Conservation (phyloP, 495 filamentous ascomycete species). For the Penicillium nucicola region DNA sequence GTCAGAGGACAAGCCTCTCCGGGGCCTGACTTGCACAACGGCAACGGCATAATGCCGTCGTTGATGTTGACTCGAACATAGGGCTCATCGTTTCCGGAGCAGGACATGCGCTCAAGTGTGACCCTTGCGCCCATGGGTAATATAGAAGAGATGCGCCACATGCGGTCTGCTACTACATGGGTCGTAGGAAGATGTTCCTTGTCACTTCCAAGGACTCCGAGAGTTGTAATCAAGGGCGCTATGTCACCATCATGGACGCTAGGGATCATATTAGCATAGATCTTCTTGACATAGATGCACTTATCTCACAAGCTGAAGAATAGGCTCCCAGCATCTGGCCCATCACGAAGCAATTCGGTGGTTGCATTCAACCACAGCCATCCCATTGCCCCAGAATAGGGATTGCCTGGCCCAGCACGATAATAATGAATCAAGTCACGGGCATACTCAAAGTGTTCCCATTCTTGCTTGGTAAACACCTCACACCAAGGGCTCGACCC, state of each 20-base stretch:
- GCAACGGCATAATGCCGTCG: conserved; percentile 53
- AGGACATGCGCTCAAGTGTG: conserved; percentile 52
- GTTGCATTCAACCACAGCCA: conserved; percentile 64
- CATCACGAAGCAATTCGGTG: conserved; percentile 43
- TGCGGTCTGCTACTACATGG: conserved; percentile 36
- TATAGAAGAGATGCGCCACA: conserved; percentile 54
- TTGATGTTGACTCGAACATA: conserved; percentile 58
- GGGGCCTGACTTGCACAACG: conserved; percentile 49
- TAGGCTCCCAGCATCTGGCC: conserved; percentile 45
- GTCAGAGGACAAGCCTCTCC: conserved; percentile 50
- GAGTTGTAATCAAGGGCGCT: conserved; percentile 51
- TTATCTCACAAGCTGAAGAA: conserved; percentile 57
- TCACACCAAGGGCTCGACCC: conserved; percentile 57
- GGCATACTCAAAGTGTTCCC: conserved; percentile 58
- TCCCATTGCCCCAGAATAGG: conserved; percentile 55
- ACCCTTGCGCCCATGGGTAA: conserved; percentile 59
- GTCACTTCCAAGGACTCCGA: conserved; percentile 49
- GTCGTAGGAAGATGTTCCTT: conserved; percentile 43
- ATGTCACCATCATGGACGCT: conserved; percentile 62
- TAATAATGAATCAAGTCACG: conserved; percentile 61
- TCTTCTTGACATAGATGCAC: neutral
- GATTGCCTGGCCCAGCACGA: conserved; percentile 56
- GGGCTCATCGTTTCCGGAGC: conserved; percentile 19
- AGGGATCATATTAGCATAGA: neutral
- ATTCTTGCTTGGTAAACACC: conserved; percentile 55